Conservation (phyloP, 345 rosid species). For the Populus tremula region DNA sequence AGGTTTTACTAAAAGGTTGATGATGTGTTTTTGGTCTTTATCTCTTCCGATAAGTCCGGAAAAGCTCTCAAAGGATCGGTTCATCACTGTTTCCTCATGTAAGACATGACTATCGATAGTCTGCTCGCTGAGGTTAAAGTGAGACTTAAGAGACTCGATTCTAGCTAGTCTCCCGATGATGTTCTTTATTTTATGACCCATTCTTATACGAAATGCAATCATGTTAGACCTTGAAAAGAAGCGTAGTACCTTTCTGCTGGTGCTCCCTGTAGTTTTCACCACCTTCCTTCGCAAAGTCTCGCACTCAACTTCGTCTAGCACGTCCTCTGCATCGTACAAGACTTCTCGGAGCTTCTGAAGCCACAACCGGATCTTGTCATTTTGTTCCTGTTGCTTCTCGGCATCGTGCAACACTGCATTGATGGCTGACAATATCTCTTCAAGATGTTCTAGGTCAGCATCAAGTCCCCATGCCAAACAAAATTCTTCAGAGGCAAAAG, state of each 20-base stretch:
- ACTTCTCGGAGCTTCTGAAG: slow-evolving; percentile 15
- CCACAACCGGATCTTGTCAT: slow-evolving; percentile 11
- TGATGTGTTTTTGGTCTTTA: too few relatives aligned
- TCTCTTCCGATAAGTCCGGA: too few relatives aligned
- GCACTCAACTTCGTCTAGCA: too few relatives aligned
- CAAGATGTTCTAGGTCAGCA: background rate
- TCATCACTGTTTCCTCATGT: too few relatives aligned
- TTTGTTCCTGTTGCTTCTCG: slow-evolving; percentile 10
- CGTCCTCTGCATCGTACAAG: slow-evolving; percentile 11
- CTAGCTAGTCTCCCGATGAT: background rate
- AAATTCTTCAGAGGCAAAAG: background rate
- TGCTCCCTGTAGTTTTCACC: too few relatives aligned
- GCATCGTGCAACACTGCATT: slow-evolving; percentile 6
- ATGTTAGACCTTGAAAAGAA: background rate
- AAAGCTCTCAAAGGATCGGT: too few relatives aligned
- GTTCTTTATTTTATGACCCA: background rate
- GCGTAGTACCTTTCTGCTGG: too few relatives aligned
- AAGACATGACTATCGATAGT: too few relatives aligned
- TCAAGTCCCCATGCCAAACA: background rate
- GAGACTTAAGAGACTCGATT: background rate
- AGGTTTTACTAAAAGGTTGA: too few relatives aligned
- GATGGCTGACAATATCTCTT: background rate
- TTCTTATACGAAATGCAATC: background rate
- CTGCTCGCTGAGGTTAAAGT: too few relatives aligned
- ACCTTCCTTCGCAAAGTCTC: too few relatives aligned